Base-by-base conservation (phyloP, 1,284 basidiomycete species). In the Xanthoconium separans region DNA sequence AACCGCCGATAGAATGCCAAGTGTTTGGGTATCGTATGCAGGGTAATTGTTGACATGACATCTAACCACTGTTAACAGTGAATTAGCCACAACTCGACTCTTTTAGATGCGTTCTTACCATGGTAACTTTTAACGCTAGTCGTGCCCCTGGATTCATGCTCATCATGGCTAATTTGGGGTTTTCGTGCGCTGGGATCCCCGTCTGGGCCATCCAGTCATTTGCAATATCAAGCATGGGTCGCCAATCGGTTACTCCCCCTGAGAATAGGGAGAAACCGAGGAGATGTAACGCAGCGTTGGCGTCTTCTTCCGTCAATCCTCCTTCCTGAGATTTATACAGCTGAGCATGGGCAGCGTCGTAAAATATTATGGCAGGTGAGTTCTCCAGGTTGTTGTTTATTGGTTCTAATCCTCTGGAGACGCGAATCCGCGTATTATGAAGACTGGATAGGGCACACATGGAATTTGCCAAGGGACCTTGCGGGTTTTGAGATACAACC, bases 391-490 rank as follows among this genome's bases (percentile, higher is more conserved):
- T 78, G 44, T 73, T 68, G 57, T 81, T 80, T 29, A 77, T 77
- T 33, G 77, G 75, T 61, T 85, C 82, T 50, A 82, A 66, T 20
- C 82, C 83, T 60, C 80, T 81, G 22, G 81, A 77, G 39, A 84
- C 77, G 42, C 82, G 83, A 66, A 80, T 76, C 44, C 80, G 79
- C 53, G 79, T 81, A 61, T 79, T 80, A 67, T 91, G 87, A 43
- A 89, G 75, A 62, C 80, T 83, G 36, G 87, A 82, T 51, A 91
- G 75, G n/a, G 89, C 88, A 68, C 83, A 87, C 39, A 90, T 77
- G 12, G 87, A 83, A 64, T 83, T 80, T 3, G 85, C 80, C 50
- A 91, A 77, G 3, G 85, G 77, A 47, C 89, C 86, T 51, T 78
- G 78, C 10, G 86, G 85, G 42, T 89, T 81, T 63, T 82, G 76